Base-by-base conservation (phyloP, 2,329 filamentous ascomycete genomes). In the Coniella vitis region DNA sequence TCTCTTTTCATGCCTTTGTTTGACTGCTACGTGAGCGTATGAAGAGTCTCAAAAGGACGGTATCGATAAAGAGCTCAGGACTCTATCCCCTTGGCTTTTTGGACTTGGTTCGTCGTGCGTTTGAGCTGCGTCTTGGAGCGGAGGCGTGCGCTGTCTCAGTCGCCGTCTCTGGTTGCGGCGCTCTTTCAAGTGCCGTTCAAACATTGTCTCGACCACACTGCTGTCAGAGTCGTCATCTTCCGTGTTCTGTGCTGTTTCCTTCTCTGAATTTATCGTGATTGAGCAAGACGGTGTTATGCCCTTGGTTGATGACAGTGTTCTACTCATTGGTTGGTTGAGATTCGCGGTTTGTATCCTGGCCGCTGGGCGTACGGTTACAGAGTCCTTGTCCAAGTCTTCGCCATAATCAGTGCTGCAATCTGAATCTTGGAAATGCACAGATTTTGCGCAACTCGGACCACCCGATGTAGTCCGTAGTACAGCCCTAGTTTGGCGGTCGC, bases 151-250 rank as follows among this genome's bases (percentile, higher is more conserved):
- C 14, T 44, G 51, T 4, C 32, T 40, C 14, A 32, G 32, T 14
- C 9, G n/a, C 9, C 25, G 44, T 31, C 31, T 31, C 32, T 37
- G 29, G 4, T 29, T 36, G 13, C 47, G 39, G 14, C 48, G 44
- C 17, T 49, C 43, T 38, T 37, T 50, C 36, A 47, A 29, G 20
- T 31, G 44, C 9, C 38, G 47, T 16, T 49, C 47, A 25, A 53
- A 53, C 16, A 44, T 41, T 10, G 47, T 47, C 31, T 53, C 51
- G 7, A 38, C n/a, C 7, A 35, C 34, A 20, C 51, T 29, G 25
- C 25, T 53, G 16, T 51, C 51, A 5, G 47, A 50, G 22, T 44
- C 51, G 17, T 38, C 21, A 9, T 34, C 36, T 3, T 7, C 32
- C n/a, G n/a, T 29, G 5, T 29, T 29, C 10, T 29, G 5, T 29